Conservation (phyloP, 306 rosid genomes). For the Erythrophleum fordii region DNA sequence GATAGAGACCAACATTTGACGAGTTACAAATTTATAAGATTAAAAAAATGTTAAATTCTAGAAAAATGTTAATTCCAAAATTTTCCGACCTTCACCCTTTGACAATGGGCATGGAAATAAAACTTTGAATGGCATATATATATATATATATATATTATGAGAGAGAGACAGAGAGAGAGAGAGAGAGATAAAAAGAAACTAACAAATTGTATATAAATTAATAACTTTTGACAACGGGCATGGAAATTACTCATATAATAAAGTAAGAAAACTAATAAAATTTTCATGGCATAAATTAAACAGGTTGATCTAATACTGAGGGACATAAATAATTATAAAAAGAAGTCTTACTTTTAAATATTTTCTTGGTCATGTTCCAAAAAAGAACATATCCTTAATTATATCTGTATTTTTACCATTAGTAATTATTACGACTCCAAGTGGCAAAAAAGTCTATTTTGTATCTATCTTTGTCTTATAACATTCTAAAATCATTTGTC, state of each 20-base stretch:
- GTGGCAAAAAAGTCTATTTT: not conserved
- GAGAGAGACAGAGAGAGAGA: too few species aligned
- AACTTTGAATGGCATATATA: too few species aligned
- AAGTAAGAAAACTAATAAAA: too few species aligned
- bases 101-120: too few species aligned
- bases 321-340: not conserved
- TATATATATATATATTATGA: too few species aligned
- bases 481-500: constrained; percentile 27
- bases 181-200: too few species aligned
- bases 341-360: not conserved
- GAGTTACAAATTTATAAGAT: too few species aligned
- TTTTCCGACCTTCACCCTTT: too few species aligned
- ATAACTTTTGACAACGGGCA: too few species aligned
- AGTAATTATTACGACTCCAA: not conserved
- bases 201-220: too few species aligned
- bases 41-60: not conserved
- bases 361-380: not conserved
- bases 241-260: too few species aligned
- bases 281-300: not conserved
- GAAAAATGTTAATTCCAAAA: not conserved
- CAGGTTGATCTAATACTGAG: not conserved
- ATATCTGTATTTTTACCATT: not conserved
- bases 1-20: too few species aligned
- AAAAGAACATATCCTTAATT: not conserved
- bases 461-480: not conserved